phyloP scores from a whole-genome alignment of 148 eudicot species.

The Drosera capensis region DNA sequence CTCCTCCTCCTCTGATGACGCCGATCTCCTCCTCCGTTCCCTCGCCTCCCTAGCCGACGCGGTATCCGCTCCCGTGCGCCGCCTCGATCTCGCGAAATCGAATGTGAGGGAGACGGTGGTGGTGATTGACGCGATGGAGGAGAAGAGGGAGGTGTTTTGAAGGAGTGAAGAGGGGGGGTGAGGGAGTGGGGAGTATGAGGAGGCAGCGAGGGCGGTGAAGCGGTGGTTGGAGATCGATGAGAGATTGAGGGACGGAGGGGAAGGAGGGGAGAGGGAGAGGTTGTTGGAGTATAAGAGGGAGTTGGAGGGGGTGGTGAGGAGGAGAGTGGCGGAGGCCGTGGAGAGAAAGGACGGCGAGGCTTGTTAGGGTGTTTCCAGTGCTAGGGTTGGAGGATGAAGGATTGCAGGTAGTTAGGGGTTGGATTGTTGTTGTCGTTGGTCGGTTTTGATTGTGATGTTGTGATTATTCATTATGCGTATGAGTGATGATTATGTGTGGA shows the following conservation, averaged over 20 bases:
- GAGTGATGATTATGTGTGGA: too few relatives aligned
- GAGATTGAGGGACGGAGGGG: too few relatives aligned
- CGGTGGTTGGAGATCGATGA: too few relatives aligned
- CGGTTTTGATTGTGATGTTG: too few relatives aligned
- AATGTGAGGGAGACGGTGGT: slow-evolving; percentile 58
- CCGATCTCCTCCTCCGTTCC: slow-evolving; percentile 48
- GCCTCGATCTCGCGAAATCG: slow-evolving; percentile 79
- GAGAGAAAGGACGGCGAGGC: slow-evolving; percentile 54
- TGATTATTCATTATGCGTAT: too few relatives aligned
- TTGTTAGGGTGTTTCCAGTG: slow-evolving; percentile 49
- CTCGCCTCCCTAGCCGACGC: slow-evolving; percentile 62
- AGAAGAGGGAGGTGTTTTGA: slow-evolving; percentile 54
- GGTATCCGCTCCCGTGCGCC: slow-evolving; percentile 73
- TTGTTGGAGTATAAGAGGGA: slow-evolving; percentile 50
- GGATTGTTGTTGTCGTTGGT: too few relatives aligned
- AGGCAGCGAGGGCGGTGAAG: slow-evolving; percentile 42
- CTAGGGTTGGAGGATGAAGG: slow-evolving; percentile 82
- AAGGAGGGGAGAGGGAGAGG: slow-evolving; percentile 73
- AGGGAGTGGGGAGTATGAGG: slow-evolving; percentile 46
- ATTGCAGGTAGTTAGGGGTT: slow-evolving; percentile 25
- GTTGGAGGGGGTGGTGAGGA: slow-evolving; percentile 48
- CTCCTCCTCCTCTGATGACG: too few relatives aligned
- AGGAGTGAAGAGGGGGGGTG: slow-evolving; percentile 39
- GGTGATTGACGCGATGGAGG: slow-evolving; percentile 63
- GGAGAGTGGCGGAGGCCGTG: slow-evolving; percentile 37